A percentile compares a stretch with the other conserved stretches of the same genome.
phyloP scores from a whole-genome alignment of 495 filamentous ascomycete genomes.

The Penicillium steckii region DNA sequence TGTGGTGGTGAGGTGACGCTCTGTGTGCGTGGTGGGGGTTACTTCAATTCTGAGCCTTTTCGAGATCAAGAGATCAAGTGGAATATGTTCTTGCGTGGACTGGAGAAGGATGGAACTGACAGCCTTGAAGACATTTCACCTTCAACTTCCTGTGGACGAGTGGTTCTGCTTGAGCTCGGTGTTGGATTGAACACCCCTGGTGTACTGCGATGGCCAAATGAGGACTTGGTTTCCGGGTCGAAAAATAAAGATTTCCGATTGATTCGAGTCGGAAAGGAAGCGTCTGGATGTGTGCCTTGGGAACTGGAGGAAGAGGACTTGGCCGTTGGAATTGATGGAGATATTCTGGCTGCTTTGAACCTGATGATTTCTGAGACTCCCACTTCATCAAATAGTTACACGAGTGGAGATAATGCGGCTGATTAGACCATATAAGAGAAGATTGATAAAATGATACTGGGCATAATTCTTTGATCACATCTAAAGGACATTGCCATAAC shows the following conservation, averaged over 20 bases:
- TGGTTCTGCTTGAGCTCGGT: slow-evolving; percentile 25
- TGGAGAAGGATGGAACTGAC: no score
- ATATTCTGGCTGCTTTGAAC: slow-evolving; percentile 1
- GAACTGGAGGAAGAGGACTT: slow-evolving; percentile 19
- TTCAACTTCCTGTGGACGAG: no score
- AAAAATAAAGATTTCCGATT: slow-evolving; percentile 7
- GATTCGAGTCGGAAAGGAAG: slow-evolving; percentile 23
- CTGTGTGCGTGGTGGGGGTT: slow-evolving; percentile 23
- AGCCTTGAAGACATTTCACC: no score
- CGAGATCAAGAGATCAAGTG: slow-evolving; percentile 12
- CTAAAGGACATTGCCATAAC: no score
- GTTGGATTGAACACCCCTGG: slow-evolving; percentile 28
- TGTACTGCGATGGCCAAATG: slow-evolving; percentile 28
- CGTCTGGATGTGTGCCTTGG: slow-evolving; percentile 25
- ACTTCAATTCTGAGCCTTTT: slow-evolving; percentile 21
- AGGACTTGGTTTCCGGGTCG: slow-evolving; percentile 18
- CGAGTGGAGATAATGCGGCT: no score
- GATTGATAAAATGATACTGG: no score
- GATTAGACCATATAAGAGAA: no score
- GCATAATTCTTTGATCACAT: slow-evolving; percentile 5
- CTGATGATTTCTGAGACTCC: not conserved
- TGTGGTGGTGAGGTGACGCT: slow-evolving; percentile 20
- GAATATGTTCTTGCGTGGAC: slow-evolving; percentile 1
- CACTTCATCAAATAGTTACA: not conserved
- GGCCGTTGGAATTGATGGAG: slow-evolving; percentile 16